These are phyloP conservation scores for Ogataea zsoltii DNA, from an alignment of 805 yeast species.

Conservation along the genomic window DNA sequence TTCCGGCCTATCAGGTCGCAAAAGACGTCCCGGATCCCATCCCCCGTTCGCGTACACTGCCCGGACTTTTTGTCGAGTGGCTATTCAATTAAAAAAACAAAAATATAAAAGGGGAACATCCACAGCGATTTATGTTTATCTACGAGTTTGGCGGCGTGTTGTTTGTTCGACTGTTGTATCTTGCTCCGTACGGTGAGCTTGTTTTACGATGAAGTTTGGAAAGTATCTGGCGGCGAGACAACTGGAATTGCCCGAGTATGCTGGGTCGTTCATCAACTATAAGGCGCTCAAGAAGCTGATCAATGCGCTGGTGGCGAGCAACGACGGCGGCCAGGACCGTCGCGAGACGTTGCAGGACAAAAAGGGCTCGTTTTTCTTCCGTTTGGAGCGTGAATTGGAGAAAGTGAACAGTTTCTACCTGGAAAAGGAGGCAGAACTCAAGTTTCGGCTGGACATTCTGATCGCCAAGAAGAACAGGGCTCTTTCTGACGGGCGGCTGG, in stretches of 20 bases:
- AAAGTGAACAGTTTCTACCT: constrained; percentile 91
- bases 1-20: no score
- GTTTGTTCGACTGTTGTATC: background rate
- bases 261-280: constrained; percentile 91
- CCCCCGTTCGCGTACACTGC: no score
- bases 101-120: background rate
- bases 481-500: constrained; percentile 44
- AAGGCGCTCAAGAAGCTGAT: constrained; percentile 91
- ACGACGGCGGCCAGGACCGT: constrained; percentile 36
- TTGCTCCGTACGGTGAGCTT: background rate
- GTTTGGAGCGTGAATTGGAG: constrained; percentile 91
- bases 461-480: constrained; percentile 59
- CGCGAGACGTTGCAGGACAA: constrained; percentile 72
- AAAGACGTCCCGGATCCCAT: no score
- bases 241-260: constrained; percentile 91
- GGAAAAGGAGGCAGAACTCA: constrained; percentile 87
- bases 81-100: background rate
- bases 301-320: constrained; percentile 60
- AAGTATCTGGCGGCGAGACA: constrained; percentile 93
- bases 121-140: no score
- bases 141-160: background rate
- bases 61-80: constrained; percentile 4
- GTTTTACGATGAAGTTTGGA: constrained; percentile 75
- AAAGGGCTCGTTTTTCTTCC: constrained; percentile 86
- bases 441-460: constrained; percentile 74